A percentile compares a stretch with the other conserved stretches of the same genome.
Evolutionary conservation across 257 asterid species (phyloP).

Genomic region (Jacaranda mimosifolia): DNA sequence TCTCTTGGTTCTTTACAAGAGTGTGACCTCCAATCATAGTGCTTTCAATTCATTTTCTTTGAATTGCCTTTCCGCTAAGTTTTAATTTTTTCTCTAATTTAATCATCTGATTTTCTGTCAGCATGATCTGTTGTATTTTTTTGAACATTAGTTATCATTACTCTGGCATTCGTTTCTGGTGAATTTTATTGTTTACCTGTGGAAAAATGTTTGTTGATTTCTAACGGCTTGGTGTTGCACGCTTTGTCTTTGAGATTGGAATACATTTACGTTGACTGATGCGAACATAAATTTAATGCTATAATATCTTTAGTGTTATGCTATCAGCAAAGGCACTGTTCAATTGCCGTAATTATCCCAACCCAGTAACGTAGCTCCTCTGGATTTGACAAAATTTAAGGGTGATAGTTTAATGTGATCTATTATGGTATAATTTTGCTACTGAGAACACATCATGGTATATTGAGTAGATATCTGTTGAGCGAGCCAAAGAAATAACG

Average conservation of each 20-base stretch:
- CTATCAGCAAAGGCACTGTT: not conserved
- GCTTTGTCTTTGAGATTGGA: not conserved
- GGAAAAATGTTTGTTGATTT: not conserved
- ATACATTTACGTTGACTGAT: not conserved
- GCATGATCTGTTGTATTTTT: not conserved
- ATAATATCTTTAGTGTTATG: not conserved
- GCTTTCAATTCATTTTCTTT: not conserved
- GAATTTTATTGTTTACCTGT: not conserved
- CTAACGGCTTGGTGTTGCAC: not conserved
- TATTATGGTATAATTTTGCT: not conserved
- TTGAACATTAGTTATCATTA: not conserved
- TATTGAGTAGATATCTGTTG: not conserved
- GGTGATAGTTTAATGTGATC: not conserved
- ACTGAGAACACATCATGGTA: not conserved
- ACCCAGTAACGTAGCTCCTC: not conserved
- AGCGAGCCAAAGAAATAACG: not conserved
- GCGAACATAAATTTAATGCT: not conserved
- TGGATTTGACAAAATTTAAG: conserved; percentile 1
- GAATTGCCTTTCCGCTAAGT: not conserved
- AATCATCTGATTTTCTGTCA: not conserved
- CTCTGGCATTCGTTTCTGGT: not conserved
- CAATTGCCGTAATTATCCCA: not conserved
- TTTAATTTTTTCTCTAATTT: not conserved
- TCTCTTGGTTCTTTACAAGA: not conserved
- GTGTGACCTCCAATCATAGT: conserved; percentile 6